Base-by-base conservation (phyloP, 2,329 filamentous ascomycete genomes). In the Atkinsonella hypoxylon region DNA sequence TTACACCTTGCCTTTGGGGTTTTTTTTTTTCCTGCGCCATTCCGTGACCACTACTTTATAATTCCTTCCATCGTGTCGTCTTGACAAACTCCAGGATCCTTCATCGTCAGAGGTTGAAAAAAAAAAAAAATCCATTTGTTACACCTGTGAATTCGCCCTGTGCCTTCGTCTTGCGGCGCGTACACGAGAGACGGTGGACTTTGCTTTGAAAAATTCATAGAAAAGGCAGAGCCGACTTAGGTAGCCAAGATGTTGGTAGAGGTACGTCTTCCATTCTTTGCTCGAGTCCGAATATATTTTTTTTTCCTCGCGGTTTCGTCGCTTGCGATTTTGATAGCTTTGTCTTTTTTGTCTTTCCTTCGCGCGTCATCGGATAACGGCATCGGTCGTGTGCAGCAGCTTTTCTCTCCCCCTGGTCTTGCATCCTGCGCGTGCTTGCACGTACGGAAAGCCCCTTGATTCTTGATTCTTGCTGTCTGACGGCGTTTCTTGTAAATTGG, bases 231-330 rank as follows among this genome's bases (percentile, higher is more conserved):
- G 58, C 47, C 45, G 17, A 45, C 22, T 18, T 18, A 43, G 26
- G 26, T 26, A 26, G 51, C 51, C 51, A 59, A 56, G 49, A 66
- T 67, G 65, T 61, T 67, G 64, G 64, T 66, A 51, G 64, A 67
- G 59, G 65, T 67, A 58, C 64, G 65, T 66, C 34, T 41, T 42
- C 12, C 26, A 26, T 26, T 26, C 26, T 26, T 26, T 26, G 26
- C 26, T 26, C 8, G 26, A 8, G 8, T 7, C 1, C 7, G 26
- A 26, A 43, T 11, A 12, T 22, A n/a, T 31, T 45, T 30, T 34
- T 43, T 39, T 44, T 26, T 20, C 34, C 41, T 44, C 43, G 31
- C 20, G 22, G 36, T 38, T 47, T 10, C n/a, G 2, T 18, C 38
- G 44, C 45, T 47, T 51, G 45, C 49, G 12, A 48, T 40, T n/a